Evolutionary conservation across 1,284 basidiomycete species (phyloP), one percentile per base, ranked within the genome.

Genomic region (Schizophyllum commune): DNA sequence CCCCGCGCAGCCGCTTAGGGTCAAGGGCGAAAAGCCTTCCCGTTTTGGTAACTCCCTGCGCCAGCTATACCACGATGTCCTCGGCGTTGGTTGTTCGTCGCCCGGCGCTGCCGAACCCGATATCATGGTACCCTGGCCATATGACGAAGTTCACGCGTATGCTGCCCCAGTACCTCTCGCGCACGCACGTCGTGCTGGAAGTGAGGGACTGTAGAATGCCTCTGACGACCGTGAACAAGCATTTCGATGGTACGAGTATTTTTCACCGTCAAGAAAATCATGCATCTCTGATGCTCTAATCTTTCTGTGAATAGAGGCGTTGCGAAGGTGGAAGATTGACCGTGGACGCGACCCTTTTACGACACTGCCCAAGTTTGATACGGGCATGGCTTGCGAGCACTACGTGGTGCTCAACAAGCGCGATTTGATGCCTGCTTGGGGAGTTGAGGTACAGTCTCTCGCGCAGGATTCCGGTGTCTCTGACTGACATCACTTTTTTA

Each of bases 111-210:
- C 89, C 90, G 57, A 73, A 77, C 57, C 85, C 93, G n/a, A 90
- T 92, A 59, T 95, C 94, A 77, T 98, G 96, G 96, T 97, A 92
- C 74, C 91, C 93, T 27, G 96, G 97, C 9, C 96, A 99, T 76
- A 99, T 98, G 96, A 89, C 88, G 73, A 83, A 88, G 70, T 96
- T 95, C 67, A 83, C 89, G 60, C 83, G 87, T 64, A 83, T 85
- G 73, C 80, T 97, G 47, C 91, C 93, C 11, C 77, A 83, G 53
- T 78, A 94, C 61, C 81, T 97, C 55, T 84, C 84, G 57, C 86
- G 85, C 66, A 95, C 91, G 58, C 93, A 94, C 70, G 85, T 99
- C 62, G 92, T 99, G 59, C 87, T 99, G 64, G 96, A 99, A 77
- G 88, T 96, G 20, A 83, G 96, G 66, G 96, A 99, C 75, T 88